Percentiles rank a stretch among this genome's conserved stretches.
phyloP scores from a whole-genome alignment of 345 rosid species.

The Dipteronia dyeriana region DNA sequence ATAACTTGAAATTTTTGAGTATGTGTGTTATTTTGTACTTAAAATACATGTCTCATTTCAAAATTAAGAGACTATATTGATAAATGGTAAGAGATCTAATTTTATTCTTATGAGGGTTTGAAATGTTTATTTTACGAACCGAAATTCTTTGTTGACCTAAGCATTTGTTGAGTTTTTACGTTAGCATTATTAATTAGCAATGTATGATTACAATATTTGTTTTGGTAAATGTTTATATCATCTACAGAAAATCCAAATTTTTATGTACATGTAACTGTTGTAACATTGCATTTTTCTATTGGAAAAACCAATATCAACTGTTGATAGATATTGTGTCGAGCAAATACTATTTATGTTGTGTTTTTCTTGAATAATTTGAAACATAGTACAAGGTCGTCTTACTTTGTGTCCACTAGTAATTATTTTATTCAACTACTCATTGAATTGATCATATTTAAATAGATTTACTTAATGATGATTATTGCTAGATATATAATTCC shows the following conservation, averaged over 20 bases:
- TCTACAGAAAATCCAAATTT: background rate
- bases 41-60: no score
- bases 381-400: background rate
- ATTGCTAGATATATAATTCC: background rate
- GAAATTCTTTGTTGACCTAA: no score
- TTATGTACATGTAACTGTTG: background rate
- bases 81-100: no score
- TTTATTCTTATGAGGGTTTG: no score
- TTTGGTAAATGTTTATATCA: no score
- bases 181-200: no score
- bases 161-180: no score
- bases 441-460: constrained; percentile 11
- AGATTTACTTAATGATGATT: constrained; percentile 10
- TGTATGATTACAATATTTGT: no score
- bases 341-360: background rate
- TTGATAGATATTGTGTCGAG: background rate
- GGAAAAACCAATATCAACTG: background rate
- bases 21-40: no score
- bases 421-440: constrained; percentile 5
- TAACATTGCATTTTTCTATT: background rate
- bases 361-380: constrained; percentile 7
- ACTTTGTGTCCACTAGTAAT: constrained; percentile 5
- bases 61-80: no score
- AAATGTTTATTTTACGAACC: no score
- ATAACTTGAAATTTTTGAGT: no score